A percentile compares a stretch with the other conserved stretches of the same genome.
Conservation (phyloP, 768 basidiomycete species). For the Kwoniella sp. region DNA sequence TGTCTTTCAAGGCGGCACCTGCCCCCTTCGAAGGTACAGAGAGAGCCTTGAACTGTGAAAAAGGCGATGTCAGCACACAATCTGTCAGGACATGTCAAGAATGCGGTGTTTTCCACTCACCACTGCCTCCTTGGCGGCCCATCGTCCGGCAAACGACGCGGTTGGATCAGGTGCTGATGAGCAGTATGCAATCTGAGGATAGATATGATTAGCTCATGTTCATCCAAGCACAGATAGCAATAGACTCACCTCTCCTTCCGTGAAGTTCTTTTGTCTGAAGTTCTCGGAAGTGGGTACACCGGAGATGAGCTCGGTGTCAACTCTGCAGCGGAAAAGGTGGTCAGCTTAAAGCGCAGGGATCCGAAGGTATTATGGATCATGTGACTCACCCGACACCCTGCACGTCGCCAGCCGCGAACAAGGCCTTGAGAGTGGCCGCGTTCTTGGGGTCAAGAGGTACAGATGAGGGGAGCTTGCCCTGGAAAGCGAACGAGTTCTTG, state of each 20-base stretch:
- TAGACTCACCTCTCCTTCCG: conserved; percentile 66
- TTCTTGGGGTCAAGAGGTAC: conserved; percentile 67
- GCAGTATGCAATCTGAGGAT: conserved; percentile 70
- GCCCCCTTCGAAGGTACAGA: conserved; percentile 89
- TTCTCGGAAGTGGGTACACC: conserved; percentile 86
- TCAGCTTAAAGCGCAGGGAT: conserved; percentile 13
- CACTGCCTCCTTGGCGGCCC: conserved; percentile 92
- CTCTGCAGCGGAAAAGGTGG: conserved; percentile 24
- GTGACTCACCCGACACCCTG: conserved; percentile 69
- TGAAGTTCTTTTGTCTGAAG: conserved; percentile 92
- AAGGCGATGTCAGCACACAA: background rate
- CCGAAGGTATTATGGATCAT: background rate
- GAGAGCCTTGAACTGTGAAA: conserved; percentile 83
- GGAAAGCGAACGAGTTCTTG: conserved; percentile 86
- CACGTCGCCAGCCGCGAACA: conserved; percentile 61
- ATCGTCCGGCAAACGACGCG: conserved; percentile 93
- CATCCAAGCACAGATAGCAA: background rate
- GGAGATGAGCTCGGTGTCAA: conserved; percentile 77
- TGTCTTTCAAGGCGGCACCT: conserved; percentile 92
- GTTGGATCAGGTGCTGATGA: conserved; percentile 77
- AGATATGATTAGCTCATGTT: background rate
- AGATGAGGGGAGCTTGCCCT: conserved; percentile 63
- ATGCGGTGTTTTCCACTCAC: conserved; percentile 21
- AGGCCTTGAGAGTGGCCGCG: conserved; percentile 66
- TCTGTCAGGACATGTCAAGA: background rate